Base-by-base conservation (phyloP, 2,329 filamentous ascomycete genomes). In the Colletotrichum camelliae region DNA sequence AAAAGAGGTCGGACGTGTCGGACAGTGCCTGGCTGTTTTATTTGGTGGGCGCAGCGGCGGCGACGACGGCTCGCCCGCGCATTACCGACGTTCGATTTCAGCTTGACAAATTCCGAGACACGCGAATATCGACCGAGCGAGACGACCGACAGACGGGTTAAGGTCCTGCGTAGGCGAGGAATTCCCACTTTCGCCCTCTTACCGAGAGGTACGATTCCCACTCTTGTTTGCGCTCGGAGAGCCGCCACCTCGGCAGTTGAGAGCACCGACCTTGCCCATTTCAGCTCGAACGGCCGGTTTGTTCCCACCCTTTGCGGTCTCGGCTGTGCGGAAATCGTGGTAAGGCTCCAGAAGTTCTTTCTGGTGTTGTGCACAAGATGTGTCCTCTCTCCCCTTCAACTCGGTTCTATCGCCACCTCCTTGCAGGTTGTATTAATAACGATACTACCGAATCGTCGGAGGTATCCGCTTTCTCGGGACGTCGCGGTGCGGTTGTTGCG, bases 401-500 rank as follows among this genome's bases (percentile, higher is more conserved):
- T 15, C 37, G 15, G 5, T 29, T n/a, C n/a, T 13, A 35, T 74
- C 4, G 67, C 72, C 72, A 71, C 67, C 72, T 74, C 72, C 67
- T 74, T 74, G 72, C 72, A 71, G 48, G n/a, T 57, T 48, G 39
- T 48, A 48, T 48, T 48, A 48, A 48, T n/a, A 48, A 33, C 24
- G 39, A 61, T 65, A 64, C 39, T 73, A 67, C 69, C 69, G 35
- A 75, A 68, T 72, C 57, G 55, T 60, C 35, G 73, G 73, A 57
- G 39, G 39, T 43, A 75, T 73, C 73, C 73, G 52, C 72, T 43
- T 64, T 72, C 73, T 29, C 27, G 73, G 73, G 64, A 72, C 62
- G 43, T 75, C 48, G 73, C 62, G 69, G 48, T 48, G 39, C 39
- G 39, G 60, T 58, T 58, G 65, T 35, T 48, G 52, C 72, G 61